A percentile compares a stretch with the other conserved stretches of the same genome.
phyloP scores from a whole-genome alignment of 441 rosid genomes.

The Mallotus repandus region DNA sequence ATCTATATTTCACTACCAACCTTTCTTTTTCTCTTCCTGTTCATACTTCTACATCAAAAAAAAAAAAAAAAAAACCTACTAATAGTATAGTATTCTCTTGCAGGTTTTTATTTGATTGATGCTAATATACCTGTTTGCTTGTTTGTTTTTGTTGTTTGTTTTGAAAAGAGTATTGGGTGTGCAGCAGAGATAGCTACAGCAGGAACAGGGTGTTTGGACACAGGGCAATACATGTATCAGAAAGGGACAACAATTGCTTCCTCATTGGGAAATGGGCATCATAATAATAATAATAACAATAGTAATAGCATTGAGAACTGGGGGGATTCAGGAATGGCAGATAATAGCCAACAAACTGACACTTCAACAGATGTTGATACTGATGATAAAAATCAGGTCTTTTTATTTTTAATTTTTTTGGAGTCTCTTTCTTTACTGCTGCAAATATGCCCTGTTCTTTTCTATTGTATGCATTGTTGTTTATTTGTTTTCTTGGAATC shows the following conservation, averaged over 20 bases:
- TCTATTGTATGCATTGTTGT: slow-evolving; percentile 4
- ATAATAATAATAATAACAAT: slow-evolving; percentile 8
- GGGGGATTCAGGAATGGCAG: slow-evolving; percentile 85
- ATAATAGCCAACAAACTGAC: slow-evolving; percentile 94
- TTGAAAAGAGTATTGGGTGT: slow-evolving; percentile 40
- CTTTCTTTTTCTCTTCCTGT: neutral
- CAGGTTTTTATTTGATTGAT: slow-evolving; percentile 4
- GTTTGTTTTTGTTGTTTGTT: neutral
- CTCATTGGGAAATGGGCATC: slow-evolving; percentile 50
- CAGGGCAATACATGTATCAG: slow-evolving; percentile 64
- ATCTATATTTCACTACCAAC: slow-evolving; percentile 20
- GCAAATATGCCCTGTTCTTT: slow-evolving; percentile 11
- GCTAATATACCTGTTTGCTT: neutral
- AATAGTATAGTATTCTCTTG: too few relatives aligned
- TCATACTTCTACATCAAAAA: neutral
- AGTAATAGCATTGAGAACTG: slow-evolving; percentile 54
- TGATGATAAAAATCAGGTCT: slow-evolving; percentile 82
- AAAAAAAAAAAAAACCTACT: neutral
- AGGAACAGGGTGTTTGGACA: slow-evolving; percentile 66
- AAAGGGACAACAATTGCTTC: slow-evolving; percentile 48
- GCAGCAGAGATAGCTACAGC: slow-evolving; percentile 45
- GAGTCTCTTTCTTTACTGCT: slow-evolving; percentile 21
- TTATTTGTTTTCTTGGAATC: slow-evolving; percentile 22
- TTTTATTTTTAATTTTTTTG: slow-evolving; percentile 23
- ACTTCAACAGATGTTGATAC: slow-evolving; percentile 92